These are phyloP conservation scores for Chaetomium tenue DNA, from an alignment of 495 filamentous ascomycete genomes.

Conservation along the genomic window DNA sequence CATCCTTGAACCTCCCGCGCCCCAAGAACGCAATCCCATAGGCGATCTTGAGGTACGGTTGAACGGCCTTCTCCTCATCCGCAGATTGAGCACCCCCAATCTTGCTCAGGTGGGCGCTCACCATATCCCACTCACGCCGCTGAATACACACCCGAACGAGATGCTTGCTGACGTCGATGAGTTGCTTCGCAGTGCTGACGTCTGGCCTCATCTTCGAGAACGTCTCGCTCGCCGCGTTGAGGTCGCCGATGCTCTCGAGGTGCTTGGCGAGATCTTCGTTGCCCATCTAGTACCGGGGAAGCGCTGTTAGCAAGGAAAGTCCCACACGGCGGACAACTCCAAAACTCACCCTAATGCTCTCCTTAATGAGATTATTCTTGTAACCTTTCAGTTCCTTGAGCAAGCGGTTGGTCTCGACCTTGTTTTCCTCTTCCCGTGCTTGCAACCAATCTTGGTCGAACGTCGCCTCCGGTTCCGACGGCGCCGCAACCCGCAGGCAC, in stretches of 20 bases:
- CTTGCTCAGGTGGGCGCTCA: constrained; percentile 66
- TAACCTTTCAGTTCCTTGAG: constrained; percentile 85
- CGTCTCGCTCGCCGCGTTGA: constrained; percentile 41
- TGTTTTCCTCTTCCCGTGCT: constrained; percentile 58
- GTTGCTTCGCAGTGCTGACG: constrained; percentile 45
- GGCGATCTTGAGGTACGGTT: constrained; percentile 65
- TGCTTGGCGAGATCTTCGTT: constrained; percentile 51
- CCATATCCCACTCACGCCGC: constrained; percentile 48
- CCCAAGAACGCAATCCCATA: constrained; percentile 71
- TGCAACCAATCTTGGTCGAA: constrained; percentile 71
- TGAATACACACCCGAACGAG: constrained; percentile 46
- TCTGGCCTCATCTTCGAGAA: constrained; percentile 50
- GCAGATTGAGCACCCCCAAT: constrained; percentile 51
- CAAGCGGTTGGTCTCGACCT: constrained; percentile 65
- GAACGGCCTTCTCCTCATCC: constrained; percentile 59
- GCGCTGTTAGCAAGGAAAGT: neutral
- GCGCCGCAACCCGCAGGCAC: constrained; percentile 59
- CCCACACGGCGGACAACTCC: neutral
- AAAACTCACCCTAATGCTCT: constrained; percentile 80
- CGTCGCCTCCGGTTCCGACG: constrained; percentile 63
- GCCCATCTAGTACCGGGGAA: constrained; percentile 39
- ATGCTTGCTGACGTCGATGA: constrained; percentile 46
- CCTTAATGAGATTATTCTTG: constrained; percentile 96
- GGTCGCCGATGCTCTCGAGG: constrained; percentile 44
- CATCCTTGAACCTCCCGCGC: constrained; percentile 62